A percentile compares a stretch with the other conserved stretches of the same genome.
Evolutionary conservation across 2,329 filamentous ascomycete genomes (phyloP).

Genomic region (Talaromyces marneffei): DNA sequence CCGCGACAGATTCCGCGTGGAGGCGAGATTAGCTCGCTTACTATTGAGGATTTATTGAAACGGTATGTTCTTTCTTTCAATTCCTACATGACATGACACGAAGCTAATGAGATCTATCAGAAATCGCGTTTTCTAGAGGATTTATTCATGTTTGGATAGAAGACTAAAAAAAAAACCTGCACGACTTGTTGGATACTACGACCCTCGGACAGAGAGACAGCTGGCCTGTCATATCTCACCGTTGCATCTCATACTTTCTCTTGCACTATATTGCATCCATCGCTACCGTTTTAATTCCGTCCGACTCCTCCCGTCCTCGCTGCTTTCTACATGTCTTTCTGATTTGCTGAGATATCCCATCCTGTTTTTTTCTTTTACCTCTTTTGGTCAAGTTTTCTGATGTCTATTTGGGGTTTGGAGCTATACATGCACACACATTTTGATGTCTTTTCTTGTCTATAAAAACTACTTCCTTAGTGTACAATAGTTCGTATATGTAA

Average conservation of each 20-base stretch:
- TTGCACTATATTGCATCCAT: slow-evolving; percentile 17
- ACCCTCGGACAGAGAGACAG: neutral
- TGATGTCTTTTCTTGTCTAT: neutral
- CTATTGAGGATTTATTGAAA: slow-evolving; percentile 53
- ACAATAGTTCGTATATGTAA: neutral
- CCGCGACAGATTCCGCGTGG: slow-evolving; percentile 73
- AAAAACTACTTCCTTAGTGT: neutral
- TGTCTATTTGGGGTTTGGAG: neutral
- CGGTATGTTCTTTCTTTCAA: slow-evolving; percentile 40
- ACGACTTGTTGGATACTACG: neutral
- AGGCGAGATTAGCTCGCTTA: slow-evolving; percentile 45
- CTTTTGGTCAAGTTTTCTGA: neutral
- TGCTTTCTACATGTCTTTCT: neutral
- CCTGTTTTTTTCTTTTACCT: neutral
- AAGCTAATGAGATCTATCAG: neutral
- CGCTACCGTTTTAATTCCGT: neutral
- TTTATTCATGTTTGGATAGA: neutral
- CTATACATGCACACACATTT: neutral
- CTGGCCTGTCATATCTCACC: neutral
- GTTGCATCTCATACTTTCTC: neutral
- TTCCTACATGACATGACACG: neutral
- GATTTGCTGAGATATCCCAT: slow-evolving; percentile 7
- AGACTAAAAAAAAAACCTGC: neutral
- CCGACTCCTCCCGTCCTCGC: neutral
- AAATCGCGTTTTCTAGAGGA: slow-evolving; percentile 11